Evolutionary conservation across 2,329 filamentous ascomycete species (phyloP), one percentile per base, ranked within the genome.

Genomic region (Cordyceps javanica): DNA sequence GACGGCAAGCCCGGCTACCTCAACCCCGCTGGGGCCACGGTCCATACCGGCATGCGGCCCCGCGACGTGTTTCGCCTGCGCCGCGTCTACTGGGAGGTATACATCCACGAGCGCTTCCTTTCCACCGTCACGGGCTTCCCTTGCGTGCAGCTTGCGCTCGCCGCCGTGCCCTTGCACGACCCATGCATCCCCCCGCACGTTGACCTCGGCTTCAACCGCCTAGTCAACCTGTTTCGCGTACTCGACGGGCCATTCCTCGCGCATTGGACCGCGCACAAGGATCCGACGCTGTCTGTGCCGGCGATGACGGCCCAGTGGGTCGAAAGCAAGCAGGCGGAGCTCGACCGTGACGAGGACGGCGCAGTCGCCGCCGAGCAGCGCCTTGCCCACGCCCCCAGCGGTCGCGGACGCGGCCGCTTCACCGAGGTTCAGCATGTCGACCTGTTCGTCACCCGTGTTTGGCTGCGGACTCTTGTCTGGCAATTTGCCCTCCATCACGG

Each of bases 81-180:
- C 60, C 71, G 80, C 3, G 66, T 81, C 1, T 82, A 82, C 64
- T 83, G 80, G 79, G 75, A 81, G 60, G 75, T 74, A 13, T 82
- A 78, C 62, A 79, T 83, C 32, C 79, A 82, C 59, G 81, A 83
- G 63, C 75, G 81, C 16, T 83, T 82, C 63, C 63, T 80, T n/a
- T 76, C 77, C 34, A 76, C 82, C 26, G 69, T 78, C 4, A 75
- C 79, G 39, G 79, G 79, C 44, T 75, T 75, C 5, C 71, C 73
- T 2, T 69, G 70, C 28, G 65, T 69, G 16, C 63, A 75, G 59
- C 62, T 63, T 9, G 68, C 72, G 0, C 67, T 75, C 7, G 57
- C 61, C 16, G 65, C 65, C 4, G 62, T 69, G 19, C 71, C 70
- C 1, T 45, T 64, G 2, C 36, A 62, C 10, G 73, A 75, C 60